These are phyloP conservation scores for Sporothrix phasma DNA, from an alignment of 2,329 filamentous ascomycete species.

Conservation along the genomic window DNA sequence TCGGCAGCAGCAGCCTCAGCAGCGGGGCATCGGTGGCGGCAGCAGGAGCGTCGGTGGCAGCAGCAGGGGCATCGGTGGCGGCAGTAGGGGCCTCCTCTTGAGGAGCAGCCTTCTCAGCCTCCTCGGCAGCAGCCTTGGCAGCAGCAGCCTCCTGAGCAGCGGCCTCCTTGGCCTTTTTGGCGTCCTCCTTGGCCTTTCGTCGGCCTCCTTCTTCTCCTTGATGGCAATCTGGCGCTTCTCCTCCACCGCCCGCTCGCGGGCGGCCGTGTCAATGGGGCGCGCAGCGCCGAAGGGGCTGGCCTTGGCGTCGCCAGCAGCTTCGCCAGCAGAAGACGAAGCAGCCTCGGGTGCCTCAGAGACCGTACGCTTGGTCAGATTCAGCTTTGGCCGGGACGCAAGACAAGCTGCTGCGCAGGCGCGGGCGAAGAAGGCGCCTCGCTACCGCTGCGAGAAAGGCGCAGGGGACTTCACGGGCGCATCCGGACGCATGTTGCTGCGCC, in stretches of 20 bases:
- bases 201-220: slow-evolving; percentile 75
- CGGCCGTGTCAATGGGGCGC: slow-evolving; percentile 84
- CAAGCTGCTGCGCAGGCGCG: slow-evolving; percentile 40
- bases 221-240: slow-evolving; percentile 69
- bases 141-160: slow-evolving; percentile 37
- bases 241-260: slow-evolving; percentile 80
- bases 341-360: slow-evolving; percentile 60
- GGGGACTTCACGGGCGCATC: slow-evolving; percentile 56
- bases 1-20: slow-evolving; percentile 17
- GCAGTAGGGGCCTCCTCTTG: background rate
- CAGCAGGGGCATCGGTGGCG: background rate
- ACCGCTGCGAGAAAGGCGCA: slow-evolving; percentile 57
- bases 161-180: slow-evolving; percentile 54
- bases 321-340: slow-evolving; percentile 41
- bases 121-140: slow-evolving; percentile 25
- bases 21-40: background rate
- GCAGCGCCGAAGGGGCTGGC: slow-evolving; percentile 90
- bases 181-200: slow-evolving; percentile 78
- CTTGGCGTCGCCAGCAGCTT: slow-evolving; percentile 63
- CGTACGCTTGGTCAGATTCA: slow-evolving; percentile 86
- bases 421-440: slow-evolving; percentile 69
- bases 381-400: slow-evolving; percentile 57
- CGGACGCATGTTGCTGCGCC: slow-evolving; percentile 86
- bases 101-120: slow-evolving; percentile 19
- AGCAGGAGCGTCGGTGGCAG: background rate